Evolutionary conservation across 2,329 filamentous ascomycete species (phyloP), one percentile per base, ranked within the genome.

Genomic region (Chrysosphaeria jannelii): DNA sequence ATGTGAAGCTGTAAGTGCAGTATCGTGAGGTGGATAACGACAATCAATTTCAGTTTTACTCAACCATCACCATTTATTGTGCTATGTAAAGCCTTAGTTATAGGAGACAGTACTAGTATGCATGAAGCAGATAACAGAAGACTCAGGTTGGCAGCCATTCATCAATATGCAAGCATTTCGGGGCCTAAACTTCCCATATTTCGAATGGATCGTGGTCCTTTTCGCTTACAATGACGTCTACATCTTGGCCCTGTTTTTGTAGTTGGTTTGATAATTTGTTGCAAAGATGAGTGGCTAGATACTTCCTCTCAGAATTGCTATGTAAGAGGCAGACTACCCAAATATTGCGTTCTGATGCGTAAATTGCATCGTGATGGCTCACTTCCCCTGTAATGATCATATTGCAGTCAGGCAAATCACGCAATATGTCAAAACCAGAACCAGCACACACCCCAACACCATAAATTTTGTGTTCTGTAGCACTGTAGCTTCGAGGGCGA

Each of bases 301-400:
- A 97, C 0, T 63, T 67, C 17, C 85, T 52, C 49, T 97, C 85
- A 0, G 74, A 85, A 42, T 93, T 93, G 34, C 71, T 81, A 42
- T 97, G 85, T 36, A 90, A 89, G 22, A 89, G 54, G 19, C 68
- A 70, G 24, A 93, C 59, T 1, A 93, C 72, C 25, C 64, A 69
- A 31, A 67, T 67, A 2, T 79, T 79, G 28, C 66, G 59, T 48
- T 91, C 79, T 14, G 72, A 75, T 2, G 78, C 75, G 19, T 71
- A 62, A 27, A 97, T 55, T 3, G 81, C 78, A 31, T 85, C 76
- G 40, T 97, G 85, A 40, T 97, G 85, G 36, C 63, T 72, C 51
- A 93, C 60, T 47, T 97, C 85, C 2, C 85, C 85, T 1, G 76
- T 93, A 34, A 97, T 72, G 4, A 88, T 45, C 19, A 93, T 43